phyloP scores from a whole-genome alignment of 2,329 filamentous ascomycete genomes.

The Epichloe coenophiala region DNA sequence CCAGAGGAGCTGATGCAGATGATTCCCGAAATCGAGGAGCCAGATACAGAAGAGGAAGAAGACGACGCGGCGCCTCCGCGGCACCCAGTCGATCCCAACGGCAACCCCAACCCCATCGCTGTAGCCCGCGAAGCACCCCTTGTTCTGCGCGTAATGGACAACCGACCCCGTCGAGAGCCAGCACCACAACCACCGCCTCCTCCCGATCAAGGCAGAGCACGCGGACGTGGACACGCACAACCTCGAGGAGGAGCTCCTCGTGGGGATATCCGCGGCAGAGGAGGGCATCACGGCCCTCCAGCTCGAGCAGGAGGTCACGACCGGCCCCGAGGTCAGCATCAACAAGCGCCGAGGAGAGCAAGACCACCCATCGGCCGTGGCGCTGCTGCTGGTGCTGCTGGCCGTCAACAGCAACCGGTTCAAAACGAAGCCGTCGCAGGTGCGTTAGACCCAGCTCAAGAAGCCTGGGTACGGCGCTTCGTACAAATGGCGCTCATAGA shows the following conservation, averaged over 20 bases:
- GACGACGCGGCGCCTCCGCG: slow-evolving; percentile 11
- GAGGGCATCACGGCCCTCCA: neutral
- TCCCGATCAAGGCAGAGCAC: neutral
- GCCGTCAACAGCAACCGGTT: slow-evolving; percentile 2
- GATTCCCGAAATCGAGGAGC: slow-evolving; percentile 9
- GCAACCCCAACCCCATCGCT: slow-evolving; percentile 20
- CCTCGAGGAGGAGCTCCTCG: neutral
- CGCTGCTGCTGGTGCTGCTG: neutral
- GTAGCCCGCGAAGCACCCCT: slow-evolving; percentile 44
- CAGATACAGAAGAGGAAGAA: slow-evolving; percentile 12
- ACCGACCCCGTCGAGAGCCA: slow-evolving; percentile 16
- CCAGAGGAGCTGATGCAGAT: neutral
- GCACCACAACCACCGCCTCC: slow-evolving; percentile 1
- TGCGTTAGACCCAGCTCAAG: slow-evolving; percentile 31
- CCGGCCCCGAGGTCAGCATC: neutral
- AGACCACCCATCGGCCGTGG: neutral
- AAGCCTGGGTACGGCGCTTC: slow-evolving; percentile 40
- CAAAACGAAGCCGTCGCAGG: slow-evolving; percentile 6
- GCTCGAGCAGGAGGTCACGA: neutral
- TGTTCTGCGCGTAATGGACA: slow-evolving; percentile 38
- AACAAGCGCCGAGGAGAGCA: neutral
- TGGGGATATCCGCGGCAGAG: neutral
- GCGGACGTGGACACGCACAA: neutral
- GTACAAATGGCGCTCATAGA: slow-evolving; percentile 40
- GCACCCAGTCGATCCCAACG: slow-evolving; percentile 15